Percentiles rank a stretch among this genome's conserved stretches.
Conservation (phyloP, 1,139 yeast species). For the Yarrowia galli region DNA sequence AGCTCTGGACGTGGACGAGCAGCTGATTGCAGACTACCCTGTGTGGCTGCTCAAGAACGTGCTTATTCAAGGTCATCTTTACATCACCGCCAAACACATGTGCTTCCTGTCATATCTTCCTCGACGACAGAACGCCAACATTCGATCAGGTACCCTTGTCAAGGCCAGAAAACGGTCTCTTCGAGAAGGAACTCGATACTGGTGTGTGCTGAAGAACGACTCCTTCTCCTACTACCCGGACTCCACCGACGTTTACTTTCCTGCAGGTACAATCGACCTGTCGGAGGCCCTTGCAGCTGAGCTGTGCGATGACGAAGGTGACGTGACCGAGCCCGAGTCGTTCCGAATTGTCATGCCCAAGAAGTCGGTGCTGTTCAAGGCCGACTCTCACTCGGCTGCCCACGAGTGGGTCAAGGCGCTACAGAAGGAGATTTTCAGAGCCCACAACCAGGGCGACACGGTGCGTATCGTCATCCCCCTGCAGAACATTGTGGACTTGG, state of each 20-base stretch:
- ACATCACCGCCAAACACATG: constrained; percentile 68
- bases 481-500: constrained; percentile 68
- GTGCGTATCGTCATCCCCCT: constrained; percentile 82
- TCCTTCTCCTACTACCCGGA: constrained; percentile 72
- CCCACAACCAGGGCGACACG: constrained; percentile 72
- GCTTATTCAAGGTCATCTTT: constrained; percentile 82
- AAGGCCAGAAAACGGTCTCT: constrained; percentile 45
- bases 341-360: constrained; percentile 58
- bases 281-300: constrained; percentile 69
- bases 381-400: constrained; percentile 77
- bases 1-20: constrained; percentile 46
- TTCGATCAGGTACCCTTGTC: constrained; percentile 59
- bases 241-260: constrained; percentile 84
- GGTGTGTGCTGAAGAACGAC: constrained; percentile 80
- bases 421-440: constrained; percentile 77
- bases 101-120: constrained; percentile 88
- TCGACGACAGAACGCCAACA: constrained; percentile 50
- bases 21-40: constrained; percentile 56
- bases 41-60: constrained; percentile 88
- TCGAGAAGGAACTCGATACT: constrained; percentile 55
- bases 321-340: constrained; percentile 44
- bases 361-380: constrained; percentile 68
- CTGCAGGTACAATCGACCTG: constrained; percentile 75
- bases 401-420: constrained; percentile 79
- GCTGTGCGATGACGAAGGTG: constrained; percentile 49